Base-by-base conservation (phyloP, 1,139 yeast species). In the Pneumocystis jirovecii region DNA sequence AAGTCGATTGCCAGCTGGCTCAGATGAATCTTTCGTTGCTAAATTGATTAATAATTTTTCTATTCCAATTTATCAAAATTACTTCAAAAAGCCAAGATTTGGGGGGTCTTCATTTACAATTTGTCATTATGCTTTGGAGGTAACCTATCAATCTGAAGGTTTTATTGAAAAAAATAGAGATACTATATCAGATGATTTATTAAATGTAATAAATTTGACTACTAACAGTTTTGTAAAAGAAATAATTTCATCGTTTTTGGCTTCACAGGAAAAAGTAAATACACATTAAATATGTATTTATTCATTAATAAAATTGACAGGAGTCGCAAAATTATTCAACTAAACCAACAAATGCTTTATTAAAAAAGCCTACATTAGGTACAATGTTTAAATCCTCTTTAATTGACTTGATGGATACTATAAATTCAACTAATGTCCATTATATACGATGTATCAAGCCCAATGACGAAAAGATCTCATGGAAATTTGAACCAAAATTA, bases 401-500 rank as follows among this genome's bases (percentile, higher is more conserved):
- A 76, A 87, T 89, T 71, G 97, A 91, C 71, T 83, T 93, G 71
- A 93, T 93, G 98, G 80, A 79, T 65, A 93, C 97, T 0, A 93
- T 93, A 68, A 84, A 91, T 75, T 87, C 96, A 0, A 93, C 97
- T 0, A 91, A 93, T 74, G 98, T 87, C 60, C 98, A 93, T 76
- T 93, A 93, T 74, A 93, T 93, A 73, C 87, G 98, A 75, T 93
- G 98, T 80, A 93, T 93, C 75, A 93, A 93, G 75, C 98, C 98
- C 10, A 93, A 93, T 75, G 96, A 93, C 72, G 85, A 84, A 68
- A 93, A 93, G 76, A 85, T 84, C 67, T 96, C 98, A 2, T 93
- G 98, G 98, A 87, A 85, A 74, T 93, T 93, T 77, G 96, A 90
- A 73, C 90, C 96, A 42, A 82, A 91, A 65, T 90, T 93, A 97